Conservation (phyloP, 2,329 filamentous ascomycete species). For the Cladosporium halotolerans region DNA sequence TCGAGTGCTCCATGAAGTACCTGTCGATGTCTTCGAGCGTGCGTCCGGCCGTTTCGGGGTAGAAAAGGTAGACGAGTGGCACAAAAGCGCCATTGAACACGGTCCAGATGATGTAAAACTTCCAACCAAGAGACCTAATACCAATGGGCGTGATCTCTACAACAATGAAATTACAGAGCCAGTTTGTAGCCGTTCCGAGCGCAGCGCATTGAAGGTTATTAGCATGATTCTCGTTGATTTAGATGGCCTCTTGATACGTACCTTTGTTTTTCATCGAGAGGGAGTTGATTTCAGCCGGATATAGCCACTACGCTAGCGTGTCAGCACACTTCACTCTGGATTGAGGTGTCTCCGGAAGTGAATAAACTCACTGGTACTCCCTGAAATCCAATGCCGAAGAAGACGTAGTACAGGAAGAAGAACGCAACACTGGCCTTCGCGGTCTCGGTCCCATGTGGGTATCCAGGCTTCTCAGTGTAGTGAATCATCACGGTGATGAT, state of each 20-base stretch:
- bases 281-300: constrained; percentile 44
- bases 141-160: constrained; percentile 29
- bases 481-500: constrained; percentile 47
- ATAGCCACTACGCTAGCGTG: constrained; percentile 24
- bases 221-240: constrained; percentile 13
- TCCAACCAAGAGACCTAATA: constrained; percentile 26
- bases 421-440: constrained; percentile 42
- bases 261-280: constrained; percentile 43
- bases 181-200: constrained; percentile 46
- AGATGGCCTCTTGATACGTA: too few relatives aligned
- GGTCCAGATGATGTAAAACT: constrained; percentile 42
- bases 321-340: not conserved
- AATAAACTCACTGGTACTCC: constrained; percentile 25
- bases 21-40: constrained; percentile 28
- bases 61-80: constrained; percentile 39
- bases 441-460: constrained; percentile 20
- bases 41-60: constrained; percentile 29
- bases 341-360: too few relatives aligned
- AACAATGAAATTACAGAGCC: constrained; percentile 38
- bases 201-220: constrained; percentile 31
- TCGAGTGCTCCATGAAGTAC: constrained; percentile 18
- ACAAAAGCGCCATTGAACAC: constrained; percentile 46
- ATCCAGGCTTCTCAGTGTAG: constrained; percentile 32
- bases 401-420: constrained; percentile 51
- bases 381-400: constrained; percentile 40